Base-by-base conservation (phyloP, 192 early-diverging fungal species). In the Podila minutissima region DNA sequence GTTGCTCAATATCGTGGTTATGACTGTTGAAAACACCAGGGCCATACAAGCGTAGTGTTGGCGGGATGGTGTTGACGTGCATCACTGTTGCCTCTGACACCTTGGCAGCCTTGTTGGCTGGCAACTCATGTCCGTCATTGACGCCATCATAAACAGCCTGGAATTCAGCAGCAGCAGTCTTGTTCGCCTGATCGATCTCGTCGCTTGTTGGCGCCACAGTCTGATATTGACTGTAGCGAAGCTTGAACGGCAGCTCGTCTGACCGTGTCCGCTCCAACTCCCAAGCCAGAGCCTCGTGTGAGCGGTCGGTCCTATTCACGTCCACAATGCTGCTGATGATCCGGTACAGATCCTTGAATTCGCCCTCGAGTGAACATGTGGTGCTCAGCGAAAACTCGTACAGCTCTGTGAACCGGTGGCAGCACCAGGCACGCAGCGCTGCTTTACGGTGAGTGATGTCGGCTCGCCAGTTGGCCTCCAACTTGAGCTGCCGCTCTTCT, bases 371-470 rank as follows among this genome's bases (percentile, higher is more conserved):
- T 6, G 62, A 48, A 32, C 38, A 20, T 19, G 59, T 26, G 22
- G 48, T 61, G 10, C 15, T 51, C 1, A 79, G 29, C 12, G 76
- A 79, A 41, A 55, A 79, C 11, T 79, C 59, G 32, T 79, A 79
- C 41, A 79, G 24, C 15, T 62, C 71, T n/a, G 69, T 35, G 20
- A 79, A 79, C 0, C 61, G 9, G 2, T 65, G 69, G 57, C 76
- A 79, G 2, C 68, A 64, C 76, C 76, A 79, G 2, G 60, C 64
- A 2, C 76, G 69, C 5, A 79, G 31, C 19, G 70, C 62, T 7
- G 76, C 76, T 32, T 72, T 71, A 0, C 76, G 58, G 3, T 69
- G 64, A 65, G 72, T 57, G 17, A 79, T 72, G 10, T 79, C 76
- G 10, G 71, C 53, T 20, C 76, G 12, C 76, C 76, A 79, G 5